Evolutionary conservation across 192 early-diverging fungal species (phyloP).

Genomic region (Allomyces javanicus): DNA sequence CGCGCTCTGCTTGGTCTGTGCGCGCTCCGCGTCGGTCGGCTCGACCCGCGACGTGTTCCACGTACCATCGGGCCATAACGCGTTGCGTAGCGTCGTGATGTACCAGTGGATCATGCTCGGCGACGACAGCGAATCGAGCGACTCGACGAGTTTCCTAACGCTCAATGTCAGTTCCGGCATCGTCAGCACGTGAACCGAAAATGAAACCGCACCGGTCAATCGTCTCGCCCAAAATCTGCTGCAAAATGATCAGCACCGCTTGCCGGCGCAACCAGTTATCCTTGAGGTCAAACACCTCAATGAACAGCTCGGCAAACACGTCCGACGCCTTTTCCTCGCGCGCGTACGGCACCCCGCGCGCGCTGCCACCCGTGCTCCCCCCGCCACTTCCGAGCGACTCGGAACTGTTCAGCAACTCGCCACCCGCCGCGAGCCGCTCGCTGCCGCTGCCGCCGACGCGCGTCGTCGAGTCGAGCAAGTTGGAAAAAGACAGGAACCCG

Average conservation of each 20-base stretch:
- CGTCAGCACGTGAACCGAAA: constrained; percentile 6
- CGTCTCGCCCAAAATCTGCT: constrained; percentile 69
- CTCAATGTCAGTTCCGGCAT: constrained; percentile 10
- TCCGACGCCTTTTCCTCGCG: constrained; percentile 8
- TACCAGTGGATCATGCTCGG: constrained; percentile 22
- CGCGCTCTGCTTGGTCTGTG: constrained; percentile 21
- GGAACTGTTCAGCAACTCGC: too few species aligned
- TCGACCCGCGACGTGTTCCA: constrained; percentile 6
- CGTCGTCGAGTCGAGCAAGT: too few species aligned
- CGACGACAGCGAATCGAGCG: constrained; percentile 13
- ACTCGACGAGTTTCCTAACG: constrained; percentile 24
- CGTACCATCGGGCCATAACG: constrained; percentile 34
- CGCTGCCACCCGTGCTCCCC: constrained; percentile 8
- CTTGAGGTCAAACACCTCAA: constrained; percentile 85
- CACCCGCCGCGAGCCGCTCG: too few species aligned
- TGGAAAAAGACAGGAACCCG: too few species aligned
- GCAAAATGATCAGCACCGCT: constrained; percentile 64
- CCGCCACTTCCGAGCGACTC: constrained; percentile 2
- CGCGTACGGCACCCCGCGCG: constrained; percentile 1
- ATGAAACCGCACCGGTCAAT: constrained; percentile 51
- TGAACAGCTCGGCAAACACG: constrained; percentile 43
- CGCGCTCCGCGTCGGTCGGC: constrained; percentile 25
- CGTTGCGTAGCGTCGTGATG: constrained; percentile 16
- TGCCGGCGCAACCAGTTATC: constrained; percentile 76
- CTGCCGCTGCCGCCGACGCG: too few species aligned